Percentiles rank a stretch among this genome's conserved stretches.
Conservation (phyloP, 768 basidiomycete species). For the Gymnopilus dilepis region DNA sequence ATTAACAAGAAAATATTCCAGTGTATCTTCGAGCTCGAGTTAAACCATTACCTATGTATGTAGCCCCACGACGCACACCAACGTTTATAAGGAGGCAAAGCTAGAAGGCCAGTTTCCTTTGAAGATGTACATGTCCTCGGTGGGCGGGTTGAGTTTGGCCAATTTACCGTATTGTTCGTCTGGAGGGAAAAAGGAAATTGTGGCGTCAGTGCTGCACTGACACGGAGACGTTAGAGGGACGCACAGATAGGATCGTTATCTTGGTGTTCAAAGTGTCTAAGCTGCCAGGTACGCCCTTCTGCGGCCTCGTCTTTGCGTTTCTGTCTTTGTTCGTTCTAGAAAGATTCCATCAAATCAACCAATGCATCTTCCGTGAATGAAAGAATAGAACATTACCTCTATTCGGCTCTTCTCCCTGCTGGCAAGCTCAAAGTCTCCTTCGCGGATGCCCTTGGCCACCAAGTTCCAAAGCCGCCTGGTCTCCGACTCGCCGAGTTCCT, state of each 20-base stretch:
- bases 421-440: conserved; percentile 92
- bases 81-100: conserved; percentile 12
- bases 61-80: not conserved
- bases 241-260: conserved; percentile 76
- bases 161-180: conserved; percentile 70
- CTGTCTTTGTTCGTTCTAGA: conserved; percentile 93
- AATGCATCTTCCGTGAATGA: no score
- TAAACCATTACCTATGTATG: not conserved
- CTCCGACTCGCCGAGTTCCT: conserved; percentile 81
- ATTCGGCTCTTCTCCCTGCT: conserved; percentile 88
- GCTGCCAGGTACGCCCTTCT: conserved; percentile 71
- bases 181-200: conserved; percentile 36
- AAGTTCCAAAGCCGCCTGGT: conserved; percentile 82
- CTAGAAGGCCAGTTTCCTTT: conserved; percentile 58
- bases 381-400: conserved; percentile 60
- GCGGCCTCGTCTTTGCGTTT: conserved; percentile 81
- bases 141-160: conserved; percentile 67
- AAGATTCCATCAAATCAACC: no score
- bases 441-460: conserved; percentile 90
- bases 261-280: conserved; percentile 78
- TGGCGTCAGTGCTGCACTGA: not conserved
- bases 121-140: conserved; percentile 81
- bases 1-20: not conserved
- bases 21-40: not conserved
- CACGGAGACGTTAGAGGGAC: conserved; percentile 30